A percentile compares a stretch with the other conserved stretches of the same genome.
Evolutionary conservation across 495 filamentous ascomycete species (phyloP).

Genomic region (Collariella sp.): DNA sequence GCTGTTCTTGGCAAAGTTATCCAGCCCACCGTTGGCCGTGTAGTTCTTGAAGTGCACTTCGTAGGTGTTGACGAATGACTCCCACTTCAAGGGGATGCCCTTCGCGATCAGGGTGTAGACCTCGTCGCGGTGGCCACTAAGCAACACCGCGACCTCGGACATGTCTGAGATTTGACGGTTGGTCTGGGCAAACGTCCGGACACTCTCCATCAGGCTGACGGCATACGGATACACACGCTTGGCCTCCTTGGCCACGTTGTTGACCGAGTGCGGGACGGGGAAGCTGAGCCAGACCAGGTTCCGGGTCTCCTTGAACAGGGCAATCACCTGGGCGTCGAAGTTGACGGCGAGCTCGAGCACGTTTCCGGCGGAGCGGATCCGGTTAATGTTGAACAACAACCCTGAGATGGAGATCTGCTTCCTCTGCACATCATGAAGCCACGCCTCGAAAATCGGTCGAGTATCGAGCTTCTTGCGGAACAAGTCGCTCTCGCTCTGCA

Average conservation of each 20-base stretch:
- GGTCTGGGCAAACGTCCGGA: conserved; percentile 81
- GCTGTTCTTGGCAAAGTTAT: conserved; percentile 49
- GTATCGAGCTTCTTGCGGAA: conserved; percentile 97
- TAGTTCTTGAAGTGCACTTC: conserved; percentile 69
- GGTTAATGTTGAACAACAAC: conserved; percentile 79
- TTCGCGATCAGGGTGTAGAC: conserved; percentile 71
- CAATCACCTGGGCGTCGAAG: conserved; percentile 94
- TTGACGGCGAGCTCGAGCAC: conserved; percentile 82
- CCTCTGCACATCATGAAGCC: conserved; percentile 80
- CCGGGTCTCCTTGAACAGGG: conserved; percentile 96
- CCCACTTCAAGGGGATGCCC: conserved; percentile 86
- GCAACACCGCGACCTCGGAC: conserved; percentile 72
- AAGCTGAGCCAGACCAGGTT: conserved; percentile 92
- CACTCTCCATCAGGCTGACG: conserved; percentile 95
- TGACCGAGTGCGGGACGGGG: conserved; percentile 84
- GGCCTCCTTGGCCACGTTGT: conserved; percentile 92
- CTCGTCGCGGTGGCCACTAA: conserved; percentile 86
- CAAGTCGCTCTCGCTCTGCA: conserved; percentile 76
- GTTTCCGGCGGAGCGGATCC: conserved; percentile 80
- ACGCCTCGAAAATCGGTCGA: conserved; percentile 83
- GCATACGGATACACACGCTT: conserved; percentile 96
- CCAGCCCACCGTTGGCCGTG: conserved; percentile 52
- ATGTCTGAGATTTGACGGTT: conserved; percentile 71
- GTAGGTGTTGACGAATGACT: conserved; percentile 94
- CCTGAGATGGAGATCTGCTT: conserved; percentile 85